A percentile compares a stretch with the other conserved stretches of the same genome.
Conservation (phyloP, 108 stramenopile genomes). For the Cyclotella atomus region DNA sequence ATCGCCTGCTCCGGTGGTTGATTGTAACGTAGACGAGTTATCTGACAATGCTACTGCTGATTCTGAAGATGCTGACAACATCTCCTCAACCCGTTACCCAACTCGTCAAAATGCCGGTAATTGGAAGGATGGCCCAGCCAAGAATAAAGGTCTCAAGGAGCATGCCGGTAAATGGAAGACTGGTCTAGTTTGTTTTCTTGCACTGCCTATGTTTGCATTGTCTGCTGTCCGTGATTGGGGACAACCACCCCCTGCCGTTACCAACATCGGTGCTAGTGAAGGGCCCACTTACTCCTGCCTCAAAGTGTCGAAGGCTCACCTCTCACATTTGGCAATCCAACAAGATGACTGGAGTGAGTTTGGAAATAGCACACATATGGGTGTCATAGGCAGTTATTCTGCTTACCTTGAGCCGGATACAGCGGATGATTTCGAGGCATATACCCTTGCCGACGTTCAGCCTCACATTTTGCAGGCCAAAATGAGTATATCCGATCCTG, state of each 20-base stretch:
- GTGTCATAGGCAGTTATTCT: not conserved
- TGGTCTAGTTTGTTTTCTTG: not conserved
- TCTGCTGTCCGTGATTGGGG: not conserved
- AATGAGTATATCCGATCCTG: not conserved
- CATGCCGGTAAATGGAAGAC: not conserved
- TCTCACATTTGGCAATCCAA: not conserved
- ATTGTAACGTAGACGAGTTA: not conserved
- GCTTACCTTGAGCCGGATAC: conserved; percentile 12
- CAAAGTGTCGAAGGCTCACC: not conserved
- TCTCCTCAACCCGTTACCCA: too few species aligned
- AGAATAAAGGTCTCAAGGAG: too few species aligned
- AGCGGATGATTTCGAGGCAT: not conserved
- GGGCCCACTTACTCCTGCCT: too few species aligned
- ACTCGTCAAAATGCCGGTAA: too few species aligned
- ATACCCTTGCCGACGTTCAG: not conserved
- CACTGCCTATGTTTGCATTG: not conserved
- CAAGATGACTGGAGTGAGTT: not conserved
- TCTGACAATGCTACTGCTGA: not conserved
- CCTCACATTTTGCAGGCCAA: conserved; percentile 8
- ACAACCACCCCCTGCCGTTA: not conserved
- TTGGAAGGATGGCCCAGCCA: too few species aligned
- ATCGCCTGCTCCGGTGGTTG: not conserved
- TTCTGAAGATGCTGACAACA: too few species aligned
- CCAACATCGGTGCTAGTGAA: not conserved
- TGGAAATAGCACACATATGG: not conserved